phyloP scores from a whole-genome alignment of 257 asterid genomes.

The Solanum rostratum region DNA sequence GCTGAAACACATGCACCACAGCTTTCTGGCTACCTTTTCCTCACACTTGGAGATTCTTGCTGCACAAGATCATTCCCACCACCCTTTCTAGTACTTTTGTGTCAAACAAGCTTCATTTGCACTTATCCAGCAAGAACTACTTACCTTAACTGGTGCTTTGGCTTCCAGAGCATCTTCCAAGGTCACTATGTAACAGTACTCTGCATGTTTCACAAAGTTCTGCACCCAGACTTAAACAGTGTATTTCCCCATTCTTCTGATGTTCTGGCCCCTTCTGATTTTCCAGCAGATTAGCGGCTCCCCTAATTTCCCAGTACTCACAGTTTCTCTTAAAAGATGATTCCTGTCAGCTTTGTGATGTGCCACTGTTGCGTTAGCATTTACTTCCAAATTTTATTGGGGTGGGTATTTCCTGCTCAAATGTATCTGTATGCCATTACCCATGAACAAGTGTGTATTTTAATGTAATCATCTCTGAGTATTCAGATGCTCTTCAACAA shows the following conservation, averaged over 20 bases:
- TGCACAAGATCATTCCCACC: neutral
- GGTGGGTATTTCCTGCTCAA: neutral
- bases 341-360: neutral
- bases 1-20: neutral
- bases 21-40: neutral
- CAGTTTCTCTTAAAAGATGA: neutral
- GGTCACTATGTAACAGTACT: neutral
- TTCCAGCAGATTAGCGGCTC: neutral
- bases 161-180: neutral
- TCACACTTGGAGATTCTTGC: neutral
- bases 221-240: neutral
- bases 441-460: neutral
- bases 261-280: neutral
- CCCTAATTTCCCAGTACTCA: neutral
- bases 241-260: neutral
- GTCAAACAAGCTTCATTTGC: neutral
- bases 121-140: neutral
- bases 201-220: neutral
- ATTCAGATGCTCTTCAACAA: neutral
- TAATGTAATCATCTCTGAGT: neutral
- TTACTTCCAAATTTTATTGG: neutral
- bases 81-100: neutral
- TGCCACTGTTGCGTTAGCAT: neutral
- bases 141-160: neutral
- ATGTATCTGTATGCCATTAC: neutral